A percentile compares a stretch with the other conserved stretches of the same genome.
Conservation (phyloP, 805 yeast genomes). For the Metschnikowia peoriensis region DNA sequence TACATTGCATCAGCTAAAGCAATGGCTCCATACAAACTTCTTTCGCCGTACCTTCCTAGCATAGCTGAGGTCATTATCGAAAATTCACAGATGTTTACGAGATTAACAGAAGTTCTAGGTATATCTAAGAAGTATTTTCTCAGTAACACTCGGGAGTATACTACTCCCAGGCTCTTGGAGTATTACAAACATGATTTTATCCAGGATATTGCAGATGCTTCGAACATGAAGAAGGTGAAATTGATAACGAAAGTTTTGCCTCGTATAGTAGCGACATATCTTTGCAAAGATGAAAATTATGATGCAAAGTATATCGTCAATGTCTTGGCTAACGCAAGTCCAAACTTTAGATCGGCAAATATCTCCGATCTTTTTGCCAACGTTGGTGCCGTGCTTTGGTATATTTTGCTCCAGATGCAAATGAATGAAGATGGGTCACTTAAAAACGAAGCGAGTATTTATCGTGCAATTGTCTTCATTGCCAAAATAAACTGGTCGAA, state of each 20-base stretch:
- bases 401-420: slow-evolving; percentile 31
- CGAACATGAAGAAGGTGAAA: slow-evolving; percentile 44
- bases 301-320: slow-evolving; percentile 50
- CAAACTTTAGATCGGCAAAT: slow-evolving; percentile 37
- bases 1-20: slow-evolving; percentile 54
- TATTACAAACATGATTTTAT: slow-evolving; percentile 63
- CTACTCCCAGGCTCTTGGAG: slow-evolving; percentile 73
- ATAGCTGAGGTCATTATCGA: slow-evolving; percentile 64
- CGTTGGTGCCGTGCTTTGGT: slow-evolving; percentile 41
- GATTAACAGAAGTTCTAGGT: slow-evolving; percentile 64
- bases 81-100: slow-evolving; percentile 53
- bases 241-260: slow-evolving; percentile 50
- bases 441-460: slow-evolving; percentile 34
- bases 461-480: slow-evolving; percentile 43
- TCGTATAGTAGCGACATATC: slow-evolving; percentile 54
- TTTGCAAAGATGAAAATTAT: slow-evolving; percentile 49
- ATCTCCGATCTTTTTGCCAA: slow-evolving; percentile 35
- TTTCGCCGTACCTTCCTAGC: slow-evolving; percentile 76
- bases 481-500: slow-evolving; percentile 27
- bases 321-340: slow-evolving; percentile 53
- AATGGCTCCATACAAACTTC: slow-evolving; percentile 72
- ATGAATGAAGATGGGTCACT: slow-evolving; percentile 28
- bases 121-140: slow-evolving; percentile 62
- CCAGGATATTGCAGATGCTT: slow-evolving; percentile 56
- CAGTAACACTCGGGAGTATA: slow-evolving; percentile 64